Percentiles rank a stretch among this genome's conserved stretches.
phyloP scores from a whole-genome alignment of 2,329 filamentous ascomycete species.

The Phaeosphaeriaceae sp. region DNA sequence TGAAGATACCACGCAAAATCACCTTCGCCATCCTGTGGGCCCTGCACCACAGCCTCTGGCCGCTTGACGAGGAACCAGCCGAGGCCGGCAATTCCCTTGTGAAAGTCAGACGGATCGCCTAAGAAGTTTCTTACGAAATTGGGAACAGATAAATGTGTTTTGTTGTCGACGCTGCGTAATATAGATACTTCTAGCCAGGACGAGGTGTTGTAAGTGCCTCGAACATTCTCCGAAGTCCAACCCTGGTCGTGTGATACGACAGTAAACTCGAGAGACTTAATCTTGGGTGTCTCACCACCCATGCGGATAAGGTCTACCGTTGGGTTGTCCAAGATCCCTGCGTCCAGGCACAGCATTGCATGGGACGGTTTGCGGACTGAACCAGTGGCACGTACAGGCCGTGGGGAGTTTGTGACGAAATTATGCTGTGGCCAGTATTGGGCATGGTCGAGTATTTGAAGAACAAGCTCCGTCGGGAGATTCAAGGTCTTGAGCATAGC shows the following conservation, averaged over 20 bases:
- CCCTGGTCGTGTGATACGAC: conserved; percentile 39
- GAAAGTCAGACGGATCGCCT: conserved; percentile 8
- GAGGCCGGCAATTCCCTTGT: conserved; percentile 4
- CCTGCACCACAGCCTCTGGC: conserved; percentile 21
- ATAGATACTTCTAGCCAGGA: conserved; percentile 45
- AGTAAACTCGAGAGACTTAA: conserved; percentile 32
- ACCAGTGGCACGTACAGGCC: conserved; percentile 3
- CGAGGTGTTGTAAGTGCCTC: conserved; percentile 35
- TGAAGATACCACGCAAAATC: conserved; percentile 42
- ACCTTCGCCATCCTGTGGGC: conserved; percentile 32
- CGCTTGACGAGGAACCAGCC: conserved; percentile 28
- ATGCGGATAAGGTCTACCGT: conserved; percentile 5
- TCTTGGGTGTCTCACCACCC: conserved; percentile 22
- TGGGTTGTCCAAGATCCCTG: conserved; percentile 15
- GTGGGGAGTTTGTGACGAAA: background rate
- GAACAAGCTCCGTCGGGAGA: conserved; percentile 40
- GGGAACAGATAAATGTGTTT: conserved; percentile 6
- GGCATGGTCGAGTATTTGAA: conserved; percentile 35
- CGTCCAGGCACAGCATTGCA: conserved; percentile 25
- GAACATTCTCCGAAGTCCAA: conserved; percentile 36
- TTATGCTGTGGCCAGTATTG: conserved; percentile 31
- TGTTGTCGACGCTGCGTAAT: conserved; percentile 20
- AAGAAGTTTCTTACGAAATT: conserved; percentile 6
- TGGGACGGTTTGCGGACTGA: conserved; percentile 3
- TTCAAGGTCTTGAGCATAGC: conserved; percentile 25